A percentile compares a stretch with the other conserved stretches of the same genome.
Evolutionary conservation across 2,329 filamentous ascomycete species (phyloP).

Genomic region (Aspergillus sp.): DNA sequence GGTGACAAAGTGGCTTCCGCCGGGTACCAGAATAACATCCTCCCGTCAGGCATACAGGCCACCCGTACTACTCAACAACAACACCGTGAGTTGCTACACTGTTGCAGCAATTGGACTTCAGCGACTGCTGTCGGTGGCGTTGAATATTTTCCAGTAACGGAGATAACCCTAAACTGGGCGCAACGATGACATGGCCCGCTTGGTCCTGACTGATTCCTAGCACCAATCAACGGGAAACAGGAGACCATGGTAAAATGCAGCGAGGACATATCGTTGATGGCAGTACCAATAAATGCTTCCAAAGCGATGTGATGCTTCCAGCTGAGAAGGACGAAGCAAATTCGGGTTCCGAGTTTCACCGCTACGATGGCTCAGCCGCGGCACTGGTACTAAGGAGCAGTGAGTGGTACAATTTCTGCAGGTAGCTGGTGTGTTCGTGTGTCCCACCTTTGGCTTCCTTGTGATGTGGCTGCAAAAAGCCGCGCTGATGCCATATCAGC

Average conservation of each 20-base stretch:
- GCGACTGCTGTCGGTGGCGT: no score
- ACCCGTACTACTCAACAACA: no score
- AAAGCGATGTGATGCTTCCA: slow-evolving; percentile 14
- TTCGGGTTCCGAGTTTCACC: no score
- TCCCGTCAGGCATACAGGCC: no score
- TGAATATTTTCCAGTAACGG: neutral
- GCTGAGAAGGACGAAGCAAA: slow-evolving; percentile 46
- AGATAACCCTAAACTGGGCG: neutral
- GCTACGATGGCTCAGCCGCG: no score
- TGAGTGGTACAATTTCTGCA: no score
- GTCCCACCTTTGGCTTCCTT: slow-evolving; percentile 1
- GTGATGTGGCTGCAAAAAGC: neutral
- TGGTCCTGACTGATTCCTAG: slow-evolving; percentile 58
- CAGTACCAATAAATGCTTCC: slow-evolving; percentile 55
- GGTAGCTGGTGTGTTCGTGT: slow-evolving; percentile 40
- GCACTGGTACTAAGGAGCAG: no score
- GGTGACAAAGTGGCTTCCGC: no score
- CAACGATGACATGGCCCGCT: slow-evolving; percentile 25
- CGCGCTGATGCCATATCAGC: neutral
- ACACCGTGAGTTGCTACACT: no score
- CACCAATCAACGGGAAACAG: slow-evolving; percentile 56
- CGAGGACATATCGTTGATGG: slow-evolving; percentile 51
- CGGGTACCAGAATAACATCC: no score
- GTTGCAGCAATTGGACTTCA: no score
- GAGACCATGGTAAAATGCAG: slow-evolving; percentile 43